Evolutionary conservation across 495 filamentous ascomycete species (phyloP), one percentile per base, ranked within the genome.

Genomic region (Aspergillus leporis): DNA sequence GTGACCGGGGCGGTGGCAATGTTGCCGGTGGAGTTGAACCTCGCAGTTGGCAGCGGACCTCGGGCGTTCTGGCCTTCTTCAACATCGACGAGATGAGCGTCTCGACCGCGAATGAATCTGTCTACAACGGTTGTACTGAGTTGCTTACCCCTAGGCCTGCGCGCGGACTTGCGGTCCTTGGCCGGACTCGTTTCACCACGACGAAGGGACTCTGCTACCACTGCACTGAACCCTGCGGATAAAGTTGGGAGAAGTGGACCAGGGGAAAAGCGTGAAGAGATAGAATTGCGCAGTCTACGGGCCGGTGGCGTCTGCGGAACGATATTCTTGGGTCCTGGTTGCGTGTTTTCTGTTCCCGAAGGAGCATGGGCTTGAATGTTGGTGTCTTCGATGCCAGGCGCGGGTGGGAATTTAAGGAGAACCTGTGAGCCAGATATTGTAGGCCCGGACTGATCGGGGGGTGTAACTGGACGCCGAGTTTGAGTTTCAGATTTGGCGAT

Each of bases 161-260:
- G 47, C n/a, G 65, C 60, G 4, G 51, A 59, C 25, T 56, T 61
- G 14, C 74, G 70, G 16, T 74, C 69, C 50, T 74, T 78, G 31
- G 65, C 63, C n/a, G 74, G 70, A 36, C 66, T 76, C 22, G 66
- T 69, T 54, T 80, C 74, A 23, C 82, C 82, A 10, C 83, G 79
- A 28, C 83, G 79, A 5, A 87, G 65, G 19, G 82, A 81, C 61
- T 90, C 87, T 5, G 85, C 86, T 6, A 87, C 83, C 3, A 87
- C 79, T 2, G 80, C 84, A 66, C 76, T 83, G 54, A 87, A 77
- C 19, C 81, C 75, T 14, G 78, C 78, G 0, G 83, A 85, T 0
- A 87, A 70, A 5, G 83, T 79, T 4, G 78, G 75, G 21, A 80
- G 70, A 28, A 81, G 65, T 5, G 78, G 79, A 19, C 75, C 78